Evolutionary conservation across 2,329 filamentous ascomycete species (phyloP), one percentile per base, ranked within the genome.

Genomic region (Epichloe glyceriae): DNA sequence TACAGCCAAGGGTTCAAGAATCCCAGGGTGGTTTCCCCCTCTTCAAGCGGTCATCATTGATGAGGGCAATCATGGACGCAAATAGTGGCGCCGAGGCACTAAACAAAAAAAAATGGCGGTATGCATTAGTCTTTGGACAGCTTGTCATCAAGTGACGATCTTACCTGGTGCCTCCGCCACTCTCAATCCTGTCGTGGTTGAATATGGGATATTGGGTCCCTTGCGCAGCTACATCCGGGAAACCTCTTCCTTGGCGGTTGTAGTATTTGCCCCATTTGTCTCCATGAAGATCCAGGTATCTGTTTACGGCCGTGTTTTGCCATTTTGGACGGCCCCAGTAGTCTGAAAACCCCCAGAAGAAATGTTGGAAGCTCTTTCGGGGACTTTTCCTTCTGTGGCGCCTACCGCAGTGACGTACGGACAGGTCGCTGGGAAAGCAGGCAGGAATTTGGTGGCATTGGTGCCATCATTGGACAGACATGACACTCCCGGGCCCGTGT

Each of bases 1-100:
- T 82, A 83, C 15, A 83, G 64, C 74, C 76, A 80, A 1, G 79
- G 79, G 61, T 83, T 83, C 26, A 83, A 62, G 58, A 81, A 83
- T 1, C 80, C 79, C 57, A 83, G 64, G 68, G 59, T 6, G 73
- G 62, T 60, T 73, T 73, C 1, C 77, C 76, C n/a, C 68, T 67
- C 15, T 73, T 67, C 46, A 85, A 64, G 34, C 81, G 71, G 20
- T 77, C 74, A 53, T 82, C 78, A 60, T 87, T 87, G 47, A 88
- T 63, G 38, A 85, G 71, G 1, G 77, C 73, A 46, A 88, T 67
- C 54, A 88, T 73, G 14, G 74, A 74, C 0, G 82, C 81, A 47
- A 83, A 75, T 0, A 80, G 69, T 0, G 85, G 85, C 0, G 78
- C 68, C 2, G 83, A 75, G 0, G 82, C 82, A 51, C 70, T 73